Conservation (phyloP, 345 rosid species). For the Hypericum perforatum region DNA sequence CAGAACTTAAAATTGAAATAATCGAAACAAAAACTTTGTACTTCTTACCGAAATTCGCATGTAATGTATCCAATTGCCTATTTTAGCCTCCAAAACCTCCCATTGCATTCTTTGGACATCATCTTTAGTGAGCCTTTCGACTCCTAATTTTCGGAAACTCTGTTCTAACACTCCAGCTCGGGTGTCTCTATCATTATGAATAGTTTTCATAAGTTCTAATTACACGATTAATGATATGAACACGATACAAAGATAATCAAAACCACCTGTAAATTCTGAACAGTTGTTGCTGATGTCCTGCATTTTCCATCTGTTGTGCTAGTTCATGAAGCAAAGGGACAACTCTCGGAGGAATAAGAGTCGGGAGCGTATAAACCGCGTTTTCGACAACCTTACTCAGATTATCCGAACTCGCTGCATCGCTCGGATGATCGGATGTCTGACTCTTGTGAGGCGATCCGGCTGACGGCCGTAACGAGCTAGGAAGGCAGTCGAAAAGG, state of each 20-base stretch:
- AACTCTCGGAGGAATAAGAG: slow-evolving; percentile 77
- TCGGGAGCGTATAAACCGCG: slow-evolving; percentile 61
- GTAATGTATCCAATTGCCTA: slow-evolving; percentile 95
- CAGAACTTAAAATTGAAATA: slow-evolving; percentile 12
- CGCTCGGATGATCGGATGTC: slow-evolving; percentile 39
- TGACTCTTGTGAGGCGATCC: slow-evolving; percentile 48
- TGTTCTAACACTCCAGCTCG: slow-evolving; percentile 77
- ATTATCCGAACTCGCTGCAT: slow-evolving; percentile 12
- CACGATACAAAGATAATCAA: no score
- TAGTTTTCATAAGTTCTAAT: no score
- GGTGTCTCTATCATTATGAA: no score
- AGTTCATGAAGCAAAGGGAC: slow-evolving; percentile 86
- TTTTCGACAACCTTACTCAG: slow-evolving; percentile 11
- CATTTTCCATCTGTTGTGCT: slow-evolving; percentile 85
- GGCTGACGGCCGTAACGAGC: slow-evolving; percentile 74
- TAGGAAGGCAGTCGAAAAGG: slow-evolving; percentile 90
- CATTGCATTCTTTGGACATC: slow-evolving; percentile 97
- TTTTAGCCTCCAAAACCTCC: slow-evolving; percentile 97
- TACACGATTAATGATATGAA: no score
- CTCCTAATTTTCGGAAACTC: slow-evolving; percentile 83
- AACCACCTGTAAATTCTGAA: slow-evolving; percentile 65
- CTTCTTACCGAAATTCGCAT: slow-evolving; percentile 93
- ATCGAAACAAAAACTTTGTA: not conserved
- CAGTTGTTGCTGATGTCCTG: slow-evolving; percentile 75
- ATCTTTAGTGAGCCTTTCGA: slow-evolving; percentile 91